Evolutionary conservation across 352 stramenopile genomes (phyloP), one percentile per base, ranked within the genome.

Genomic region (Saprolegnia diclina): DNA sequence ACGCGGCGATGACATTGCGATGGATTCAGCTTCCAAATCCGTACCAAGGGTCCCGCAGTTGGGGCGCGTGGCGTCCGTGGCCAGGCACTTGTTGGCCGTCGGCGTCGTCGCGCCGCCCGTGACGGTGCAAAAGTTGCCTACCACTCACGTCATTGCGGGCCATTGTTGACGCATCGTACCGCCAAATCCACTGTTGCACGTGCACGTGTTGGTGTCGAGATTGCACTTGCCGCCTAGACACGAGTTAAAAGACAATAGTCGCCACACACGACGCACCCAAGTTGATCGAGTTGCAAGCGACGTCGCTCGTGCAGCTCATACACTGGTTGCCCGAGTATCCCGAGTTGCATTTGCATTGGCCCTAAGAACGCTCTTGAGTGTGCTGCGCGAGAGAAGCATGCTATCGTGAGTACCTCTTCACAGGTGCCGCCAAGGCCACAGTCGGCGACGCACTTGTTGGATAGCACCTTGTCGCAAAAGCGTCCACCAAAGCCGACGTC

Each of bases 131-230:
- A 26, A 62, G 22, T 62, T 32, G 22, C 50, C 57, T 24, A 40
- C 57, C 50, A 50, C 26, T 52, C 35, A 32, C 0, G 7, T 21
- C 7, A 52, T 11, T n/a, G 22, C 56, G 35, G 14, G 13, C 5
- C 35, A 26, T 35, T 5, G 37, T 10, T 5, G 21, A 10, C 56
- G 16, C n/a, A 19, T 22, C 57, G 21, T 55, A 55, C 57, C 57
- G 22, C 50, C 37, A 55, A 56, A 66, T 1, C 57, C 57, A 22
- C 16, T 40, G 57, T 42, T 35, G 40, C 57, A 66, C 37, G 52
- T 40, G 57, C 57, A 66, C 38, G 38, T 66, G 38, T 66, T 66
- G 57, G 57, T 66, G 21, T 55, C 37, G 35, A 66, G 42, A 55
- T 66, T 66, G 57, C 57, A 66, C 40, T 19, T 54, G 40, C 57